Percentiles rank a stretch among this genome's conserved stretches.
Conservation (phyloP, 305 asterid genomes). For the Solanum hybrid region DNA sequence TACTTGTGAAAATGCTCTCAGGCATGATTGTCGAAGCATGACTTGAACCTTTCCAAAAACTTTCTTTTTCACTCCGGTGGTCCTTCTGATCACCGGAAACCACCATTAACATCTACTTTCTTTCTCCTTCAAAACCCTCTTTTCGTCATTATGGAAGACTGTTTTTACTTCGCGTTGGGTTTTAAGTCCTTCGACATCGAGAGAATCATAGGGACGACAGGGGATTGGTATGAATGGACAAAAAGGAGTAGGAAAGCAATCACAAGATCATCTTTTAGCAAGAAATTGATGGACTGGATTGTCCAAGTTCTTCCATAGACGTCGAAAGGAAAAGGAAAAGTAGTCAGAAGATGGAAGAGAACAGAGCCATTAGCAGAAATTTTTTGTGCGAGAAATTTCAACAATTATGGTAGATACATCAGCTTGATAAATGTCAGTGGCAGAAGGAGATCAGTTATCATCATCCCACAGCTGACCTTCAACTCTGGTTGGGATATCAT, state of each 20-base stretch:
- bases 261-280: background rate
- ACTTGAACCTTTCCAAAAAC: background rate
- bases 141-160: background rate
- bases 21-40: background rate
- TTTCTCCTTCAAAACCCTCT: background rate
- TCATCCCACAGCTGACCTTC: background rate
- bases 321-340: background rate
- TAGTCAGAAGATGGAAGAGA: background rate
- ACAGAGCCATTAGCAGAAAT: background rate
- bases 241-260: background rate
- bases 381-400: background rate
- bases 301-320: background rate
- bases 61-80: background rate
- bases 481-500: background rate
- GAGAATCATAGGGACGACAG: background rate
- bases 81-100: background rate
- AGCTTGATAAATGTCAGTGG: background rate
- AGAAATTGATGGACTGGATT: background rate
- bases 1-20: background rate
- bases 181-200: background rate
- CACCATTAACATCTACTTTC: background rate
- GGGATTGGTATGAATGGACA: background rate
- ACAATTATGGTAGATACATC: background rate
- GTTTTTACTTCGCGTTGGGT: background rate
- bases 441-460: background rate